phyloP scores from a whole-genome alignment of 2,329 filamentous ascomycete genomes.

The Fusarium nygamai region DNA sequence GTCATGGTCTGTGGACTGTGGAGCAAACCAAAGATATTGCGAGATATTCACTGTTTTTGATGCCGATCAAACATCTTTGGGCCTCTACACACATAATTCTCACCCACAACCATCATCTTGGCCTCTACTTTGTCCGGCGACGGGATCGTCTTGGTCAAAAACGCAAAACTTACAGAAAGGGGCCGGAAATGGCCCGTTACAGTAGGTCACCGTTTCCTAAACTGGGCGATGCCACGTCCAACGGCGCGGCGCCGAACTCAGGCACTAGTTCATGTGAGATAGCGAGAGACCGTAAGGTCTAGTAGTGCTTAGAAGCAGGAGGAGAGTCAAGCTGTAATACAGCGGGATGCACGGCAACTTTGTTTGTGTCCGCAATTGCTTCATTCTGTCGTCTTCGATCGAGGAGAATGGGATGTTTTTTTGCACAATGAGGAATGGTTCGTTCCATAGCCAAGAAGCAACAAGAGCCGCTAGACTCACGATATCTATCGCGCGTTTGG shows the following conservation, averaged over 20 bases:
- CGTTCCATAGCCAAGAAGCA: constrained; percentile 14
- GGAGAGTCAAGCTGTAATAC: constrained; percentile 1
- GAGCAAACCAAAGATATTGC: constrained; percentile 14
- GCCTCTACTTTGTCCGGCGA: neutral
- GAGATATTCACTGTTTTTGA: constrained; percentile 5
- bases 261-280: constrained; percentile 16
- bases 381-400: constrained; percentile 6
- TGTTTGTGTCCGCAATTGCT: neutral
- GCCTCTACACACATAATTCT: neutral
- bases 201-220: constrained; percentile 32
- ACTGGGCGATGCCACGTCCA: constrained; percentile 30
- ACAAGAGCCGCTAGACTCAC: constrained; percentile 19
- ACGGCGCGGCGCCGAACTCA: constrained; percentile 23
- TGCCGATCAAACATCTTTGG: constrained; percentile 29
- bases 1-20: constrained; percentile 1
- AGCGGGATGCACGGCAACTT: constrained; percentile 10
- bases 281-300: neutral
- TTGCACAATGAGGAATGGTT: constrained; percentile 21
- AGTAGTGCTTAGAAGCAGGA: neutral
- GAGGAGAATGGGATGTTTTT: neutral
- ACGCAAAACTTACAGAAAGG: constrained; percentile 26
- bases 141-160: constrained; percentile 15
- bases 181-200: constrained; percentile 37
- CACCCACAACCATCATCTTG: constrained; percentile 23
- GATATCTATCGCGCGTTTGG: constrained; percentile 32